Evolutionary conservation across 306 rosid species (phyloP).

Genomic region (Neltuma alba): DNA sequence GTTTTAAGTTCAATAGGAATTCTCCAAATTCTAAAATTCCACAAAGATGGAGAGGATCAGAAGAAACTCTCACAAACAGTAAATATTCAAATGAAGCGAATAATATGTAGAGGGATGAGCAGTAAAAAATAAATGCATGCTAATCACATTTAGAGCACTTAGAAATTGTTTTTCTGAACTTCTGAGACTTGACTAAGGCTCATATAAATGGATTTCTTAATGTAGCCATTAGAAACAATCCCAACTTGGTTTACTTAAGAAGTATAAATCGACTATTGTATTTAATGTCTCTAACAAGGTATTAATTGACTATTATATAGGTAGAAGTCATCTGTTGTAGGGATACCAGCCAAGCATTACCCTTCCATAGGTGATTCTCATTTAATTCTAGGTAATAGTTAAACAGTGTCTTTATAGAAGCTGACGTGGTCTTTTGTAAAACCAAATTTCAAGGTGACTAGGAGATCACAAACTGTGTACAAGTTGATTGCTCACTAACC

Average conservation of each 20-base stretch:
- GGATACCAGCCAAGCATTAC: neutral
- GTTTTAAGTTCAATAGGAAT: neutral
- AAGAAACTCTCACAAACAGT: neutral
- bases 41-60: neutral
- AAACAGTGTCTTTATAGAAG: neutral
- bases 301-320: neutral
- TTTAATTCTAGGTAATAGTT: neutral
- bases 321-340: neutral
- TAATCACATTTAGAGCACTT: neutral
- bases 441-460: neutral
- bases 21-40: neutral
- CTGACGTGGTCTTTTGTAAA: neutral
- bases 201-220: neutral
- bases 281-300: neutral
- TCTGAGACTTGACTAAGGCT: neutral
- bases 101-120: neutral
- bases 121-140: neutral
- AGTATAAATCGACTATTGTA: neutral
- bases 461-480: neutral
- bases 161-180: neutral
- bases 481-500: neutral
- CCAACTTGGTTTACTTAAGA: neutral
- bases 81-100: neutral
- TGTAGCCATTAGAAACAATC: conserved; percentile 4
- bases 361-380: neutral